Percentiles rank a stretch among this genome's conserved stretches.
These are phyloP conservation scores for Epichloe uncinata DNA, from an alignment of 2,329 filamentous ascomycete genomes.

Conservation along the genomic window DNA sequence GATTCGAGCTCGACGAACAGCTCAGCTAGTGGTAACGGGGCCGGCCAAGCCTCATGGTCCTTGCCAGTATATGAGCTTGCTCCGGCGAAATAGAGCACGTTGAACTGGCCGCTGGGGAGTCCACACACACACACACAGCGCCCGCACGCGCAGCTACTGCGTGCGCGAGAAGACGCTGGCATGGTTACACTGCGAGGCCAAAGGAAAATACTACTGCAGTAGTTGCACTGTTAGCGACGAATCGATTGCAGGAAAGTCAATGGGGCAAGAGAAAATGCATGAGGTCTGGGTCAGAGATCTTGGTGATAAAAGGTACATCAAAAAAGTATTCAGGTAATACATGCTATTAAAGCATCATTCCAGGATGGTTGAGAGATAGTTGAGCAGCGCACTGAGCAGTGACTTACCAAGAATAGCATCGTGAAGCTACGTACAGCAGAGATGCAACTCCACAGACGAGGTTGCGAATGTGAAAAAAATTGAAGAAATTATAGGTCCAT, in stretches of 20 bases:
- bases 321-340: slow-evolving; percentile 42
- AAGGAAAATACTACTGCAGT: neutral
- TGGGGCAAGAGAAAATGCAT: slow-evolving; percentile 5
- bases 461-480: neutral
- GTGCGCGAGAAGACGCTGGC: slow-evolving; percentile 30
- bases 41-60: slow-evolving; percentile 49
- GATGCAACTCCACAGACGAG: neutral
- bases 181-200: slow-evolving; percentile 13
- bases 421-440: neutral
- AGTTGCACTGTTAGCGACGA: neutral
- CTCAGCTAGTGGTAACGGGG: slow-evolving; percentile 47
- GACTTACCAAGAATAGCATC: slow-evolving; percentile 6
- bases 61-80: slow-evolving; percentile 59
- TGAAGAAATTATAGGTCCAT: neutral
- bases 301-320: slow-evolving; percentile 52
- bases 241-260: neutral
- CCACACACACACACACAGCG: too few relatives aligned
- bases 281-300: slow-evolving; percentile 50
- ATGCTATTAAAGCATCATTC: slow-evolving; percentile 44
- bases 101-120: slow-evolving; percentile 52
- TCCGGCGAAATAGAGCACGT: slow-evolving; percentile 68
- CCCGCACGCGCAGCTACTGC: too few relatives aligned
- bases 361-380: slow-evolving; percentile 10
- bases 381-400: slow-evolving; percentile 3
- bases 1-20: slow-evolving; percentile 57